Conservation (phyloP, 805 yeast species). For the Candida orba region DNA sequence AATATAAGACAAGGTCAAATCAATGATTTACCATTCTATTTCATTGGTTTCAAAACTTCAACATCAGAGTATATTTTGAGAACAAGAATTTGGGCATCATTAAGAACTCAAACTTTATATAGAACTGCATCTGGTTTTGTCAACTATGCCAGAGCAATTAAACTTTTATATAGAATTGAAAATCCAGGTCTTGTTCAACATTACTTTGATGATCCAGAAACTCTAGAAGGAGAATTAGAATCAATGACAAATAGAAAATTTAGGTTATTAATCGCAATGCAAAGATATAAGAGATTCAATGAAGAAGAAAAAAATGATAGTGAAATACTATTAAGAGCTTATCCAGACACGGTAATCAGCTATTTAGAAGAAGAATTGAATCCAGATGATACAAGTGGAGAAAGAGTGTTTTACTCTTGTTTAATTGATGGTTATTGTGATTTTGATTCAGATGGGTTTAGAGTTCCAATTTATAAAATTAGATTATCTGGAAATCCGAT, state of each 20-base stretch:
- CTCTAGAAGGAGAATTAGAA: conserved; percentile 57
- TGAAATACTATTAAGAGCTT: conserved; percentile 58
- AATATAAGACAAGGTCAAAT: conserved; percentile 34
- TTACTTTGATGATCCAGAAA: conserved; percentile 42
- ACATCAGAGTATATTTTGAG: conserved; percentile 56
- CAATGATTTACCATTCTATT: conserved; percentile 62
- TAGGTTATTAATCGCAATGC: conserved; percentile 80
- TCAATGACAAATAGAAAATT: conserved; percentile 76
- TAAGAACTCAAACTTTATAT: conserved; percentile 76
- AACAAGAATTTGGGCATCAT: conserved; percentile 83
- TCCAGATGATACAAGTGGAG: conserved; percentile 20
- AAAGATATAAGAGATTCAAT: conserved; percentile 61
- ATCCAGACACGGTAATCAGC: conserved; percentile 57
- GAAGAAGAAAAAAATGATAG: conserved; percentile 63
- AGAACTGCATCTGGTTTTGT: conserved; percentile 79
- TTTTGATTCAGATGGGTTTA: conserved; percentile 44
- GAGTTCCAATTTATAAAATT: conserved; percentile 59
- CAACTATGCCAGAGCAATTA: conserved; percentile 71
- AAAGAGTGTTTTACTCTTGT: conserved; percentile 49
- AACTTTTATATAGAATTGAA: conserved; percentile 61
- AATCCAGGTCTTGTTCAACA: conserved; percentile 44
- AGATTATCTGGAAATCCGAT: conserved; percentile 89
- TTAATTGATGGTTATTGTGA: conserved; percentile 55
- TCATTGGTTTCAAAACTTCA: conserved; percentile 65
- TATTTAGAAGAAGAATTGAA: conserved; percentile 41